Evolutionary conservation across 257 asterid species (phyloP).

Genomic region (Misopates orontium): DNA sequence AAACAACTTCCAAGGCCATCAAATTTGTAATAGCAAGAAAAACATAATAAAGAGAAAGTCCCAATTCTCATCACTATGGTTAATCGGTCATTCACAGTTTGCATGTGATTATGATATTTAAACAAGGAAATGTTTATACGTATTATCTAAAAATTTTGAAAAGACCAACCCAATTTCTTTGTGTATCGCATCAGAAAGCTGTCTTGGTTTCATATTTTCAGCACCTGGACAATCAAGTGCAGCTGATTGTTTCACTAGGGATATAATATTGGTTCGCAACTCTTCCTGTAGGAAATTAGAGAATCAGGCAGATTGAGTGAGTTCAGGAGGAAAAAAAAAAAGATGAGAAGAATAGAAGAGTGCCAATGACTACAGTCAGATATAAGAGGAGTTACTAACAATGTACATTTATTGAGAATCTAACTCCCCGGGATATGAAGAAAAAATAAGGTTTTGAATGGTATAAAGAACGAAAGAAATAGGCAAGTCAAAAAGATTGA

Average conservation of each 20-base stretch:
- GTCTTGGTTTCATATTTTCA: conserved; percentile 85
- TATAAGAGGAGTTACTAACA: conserved; percentile 20
- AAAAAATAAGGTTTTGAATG: conserved; percentile 17
- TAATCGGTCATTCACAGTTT: neutral
- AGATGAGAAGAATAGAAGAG: neutral
- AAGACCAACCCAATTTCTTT: conserved; percentile 82
- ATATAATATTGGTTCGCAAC: conserved; percentile 57
- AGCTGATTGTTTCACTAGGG: conserved; percentile 70
- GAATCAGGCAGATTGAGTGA: conserved; percentile 2
- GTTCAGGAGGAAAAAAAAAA: neutral
- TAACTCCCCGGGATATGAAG: neutral
- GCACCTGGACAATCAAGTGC: conserved; percentile 76
- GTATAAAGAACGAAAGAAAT: conserved; percentile 4
- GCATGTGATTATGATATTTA: neutral
- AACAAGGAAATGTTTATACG: neutral
- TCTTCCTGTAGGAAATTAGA: conserved; percentile 52
- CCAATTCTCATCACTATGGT: neutral
- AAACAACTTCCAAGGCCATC: conserved; percentile 14
- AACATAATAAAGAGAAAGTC: neutral
- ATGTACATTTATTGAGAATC: neutral
- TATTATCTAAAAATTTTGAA: neutral
- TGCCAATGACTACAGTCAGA: conserved; percentile 6
- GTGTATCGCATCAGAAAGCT: conserved; percentile 93
- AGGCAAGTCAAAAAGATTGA: neutral
- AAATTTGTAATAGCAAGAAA: neutral